Conservation (phyloP, 2,329 filamentous ascomycete species). For the Calonectria hawksworthii region DNA sequence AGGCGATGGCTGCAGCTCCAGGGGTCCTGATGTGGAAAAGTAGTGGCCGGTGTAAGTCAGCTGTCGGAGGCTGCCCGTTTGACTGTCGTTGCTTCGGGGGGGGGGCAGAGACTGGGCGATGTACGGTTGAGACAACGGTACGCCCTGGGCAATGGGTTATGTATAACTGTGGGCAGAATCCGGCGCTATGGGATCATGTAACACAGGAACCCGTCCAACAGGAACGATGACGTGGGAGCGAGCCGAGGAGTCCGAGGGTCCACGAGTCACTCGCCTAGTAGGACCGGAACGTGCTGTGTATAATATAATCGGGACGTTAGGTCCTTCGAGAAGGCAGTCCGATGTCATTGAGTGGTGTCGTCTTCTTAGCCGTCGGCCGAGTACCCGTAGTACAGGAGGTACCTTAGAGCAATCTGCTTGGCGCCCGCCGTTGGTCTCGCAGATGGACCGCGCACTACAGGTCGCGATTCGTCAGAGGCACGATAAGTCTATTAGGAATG, state of each 20-base stretch:
- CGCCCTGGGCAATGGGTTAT: neutral
- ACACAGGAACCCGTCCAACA: constrained; percentile 5
- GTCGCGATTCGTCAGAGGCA: neutral
- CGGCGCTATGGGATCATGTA: neutral
- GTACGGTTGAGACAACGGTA: neutral
- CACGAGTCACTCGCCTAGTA: constrained; percentile 1
- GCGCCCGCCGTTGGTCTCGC: neutral
- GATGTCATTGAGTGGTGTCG: constrained; percentile 1
- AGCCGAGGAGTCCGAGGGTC: neutral
- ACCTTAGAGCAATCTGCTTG: neutral
- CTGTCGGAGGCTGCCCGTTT: constrained; percentile 14
- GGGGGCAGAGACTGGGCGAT: neutral
- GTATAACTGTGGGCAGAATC: neutral
- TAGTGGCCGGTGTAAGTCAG: constrained; percentile 34
- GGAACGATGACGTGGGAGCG: neutral
- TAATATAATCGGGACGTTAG: constrained; percentile 5
- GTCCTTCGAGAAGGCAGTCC: neutral
- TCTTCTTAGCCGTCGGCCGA: constrained; percentile 1
- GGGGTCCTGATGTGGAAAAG: constrained; percentile 15
- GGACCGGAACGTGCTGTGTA: constrained; percentile 1
- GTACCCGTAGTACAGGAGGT: neutral
- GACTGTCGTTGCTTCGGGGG: neutral
- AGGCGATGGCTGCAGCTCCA: constrained; percentile 23
- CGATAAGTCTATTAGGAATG: constrained; percentile 2
- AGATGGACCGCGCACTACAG: neutral